Conservation (phyloP, 2,329 filamentous ascomycete genomes). For the Rhinocladiella mackenziei region DNA sequence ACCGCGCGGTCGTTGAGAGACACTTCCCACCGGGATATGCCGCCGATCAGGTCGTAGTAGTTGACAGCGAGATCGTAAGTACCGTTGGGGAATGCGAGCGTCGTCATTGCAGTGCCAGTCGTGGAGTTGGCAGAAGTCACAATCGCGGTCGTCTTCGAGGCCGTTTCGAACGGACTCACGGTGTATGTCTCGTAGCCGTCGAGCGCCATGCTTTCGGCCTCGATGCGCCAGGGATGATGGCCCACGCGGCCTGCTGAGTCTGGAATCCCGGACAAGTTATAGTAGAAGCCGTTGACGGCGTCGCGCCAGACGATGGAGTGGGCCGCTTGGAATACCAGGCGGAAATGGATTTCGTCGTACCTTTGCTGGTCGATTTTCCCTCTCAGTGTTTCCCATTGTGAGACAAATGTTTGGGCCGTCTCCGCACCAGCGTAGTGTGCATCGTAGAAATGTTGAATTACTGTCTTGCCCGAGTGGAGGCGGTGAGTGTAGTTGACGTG, state of each 20-base stretch:
- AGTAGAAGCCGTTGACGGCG: constrained; percentile 61
- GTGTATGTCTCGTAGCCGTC: constrained; percentile 53
- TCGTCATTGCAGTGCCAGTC: constrained; percentile 47
- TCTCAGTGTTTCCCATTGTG: constrained; percentile 52
- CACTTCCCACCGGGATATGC: constrained; percentile 54
- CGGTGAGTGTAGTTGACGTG: constrained; percentile 64
- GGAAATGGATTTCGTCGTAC: constrained; percentile 56
- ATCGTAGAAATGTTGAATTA: constrained; percentile 65
- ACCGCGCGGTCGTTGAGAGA: constrained; percentile 51
- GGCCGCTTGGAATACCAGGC: constrained; percentile 62
- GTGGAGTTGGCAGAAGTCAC: constrained; percentile 54
- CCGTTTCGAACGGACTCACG: constrained; percentile 58
- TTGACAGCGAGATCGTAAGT: constrained; percentile 62
- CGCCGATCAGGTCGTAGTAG: constrained; percentile 62
- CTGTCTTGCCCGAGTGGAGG: constrained; percentile 61
- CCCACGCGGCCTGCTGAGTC: constrained; percentile 56
- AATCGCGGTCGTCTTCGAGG: constrained; percentile 54
- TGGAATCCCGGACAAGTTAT: constrained; percentile 57
- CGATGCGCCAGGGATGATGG: constrained; percentile 62
- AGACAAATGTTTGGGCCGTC: constrained; percentile 56
- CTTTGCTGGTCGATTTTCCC: constrained; percentile 58
- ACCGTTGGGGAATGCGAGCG: constrained; percentile 49
- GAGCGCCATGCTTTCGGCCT: constrained; percentile 63
- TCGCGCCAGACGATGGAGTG: constrained; percentile 69
- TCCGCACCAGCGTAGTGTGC: constrained; percentile 58